Evolutionary conservation across 2,329 filamentous ascomycete species (phyloP), one percentile per base, ranked within the genome.

Genomic region (Pseudogymnoascus sp.): DNA sequence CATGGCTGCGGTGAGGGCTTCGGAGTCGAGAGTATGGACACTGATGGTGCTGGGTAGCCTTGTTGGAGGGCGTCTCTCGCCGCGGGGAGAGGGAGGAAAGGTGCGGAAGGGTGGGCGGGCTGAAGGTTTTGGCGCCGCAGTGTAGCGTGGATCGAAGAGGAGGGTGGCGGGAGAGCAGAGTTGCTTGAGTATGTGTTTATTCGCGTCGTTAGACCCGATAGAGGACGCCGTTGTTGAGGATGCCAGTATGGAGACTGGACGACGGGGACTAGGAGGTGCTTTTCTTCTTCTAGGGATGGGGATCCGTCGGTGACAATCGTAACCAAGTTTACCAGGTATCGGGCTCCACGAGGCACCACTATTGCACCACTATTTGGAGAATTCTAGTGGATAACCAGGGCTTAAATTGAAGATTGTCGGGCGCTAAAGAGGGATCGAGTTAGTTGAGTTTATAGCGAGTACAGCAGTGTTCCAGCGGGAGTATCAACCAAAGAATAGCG

Each of bases 1-100:
- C 93, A 98, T 98, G 4, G 64, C 66, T 64, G 65, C 61, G 60
- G 64, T 61, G 16, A 64, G 63, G 48, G 64, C 64, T 60, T 72
- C 70, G 4, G 67, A 64, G 45, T 70, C 70, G 37, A 75, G 71
- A 34, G 70, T 71, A 60, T 71, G 72, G 39, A 74, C 57, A 61
- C 73, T 74, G 67, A 74, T 74, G 4, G 68, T 71, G 65, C 73
- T 75, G 7, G 72, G 71, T 8, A 74, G 61, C 70, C 68, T 54
- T 64, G 66, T n/a, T 62, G 39, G 65, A 34, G 69, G 65, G 62
- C 66, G 65, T 57, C 51, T 57, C 14, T 67, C 62, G n/a, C 62
- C 61, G 10, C 66, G 65, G n/a, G 71, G 72, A 19, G 71, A 71
- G 14, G 70, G 71, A 64, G 72, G 72, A 63, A 71, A 73, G 23